phyloP scores from a whole-genome alignment of 495 filamentous ascomycete genomes.

The Pseudevernia furfuracea region DNA sequence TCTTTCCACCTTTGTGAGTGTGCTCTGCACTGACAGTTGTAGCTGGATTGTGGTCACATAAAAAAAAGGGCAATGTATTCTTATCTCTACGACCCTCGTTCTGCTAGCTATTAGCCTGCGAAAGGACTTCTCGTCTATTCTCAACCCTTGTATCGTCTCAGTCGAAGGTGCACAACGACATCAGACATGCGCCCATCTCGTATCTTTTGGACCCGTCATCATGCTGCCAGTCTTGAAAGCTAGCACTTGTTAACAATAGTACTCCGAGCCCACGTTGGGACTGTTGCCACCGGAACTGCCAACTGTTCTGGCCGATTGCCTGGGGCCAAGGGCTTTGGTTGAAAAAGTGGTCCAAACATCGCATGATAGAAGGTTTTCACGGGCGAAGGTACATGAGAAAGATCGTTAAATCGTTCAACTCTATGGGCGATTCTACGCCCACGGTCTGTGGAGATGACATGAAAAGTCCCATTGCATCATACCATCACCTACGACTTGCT shows the following conservation, averaged over 20 bases:
- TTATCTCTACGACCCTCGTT: no score
- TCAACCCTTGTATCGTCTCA: no score
- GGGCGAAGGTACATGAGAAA: not conserved
- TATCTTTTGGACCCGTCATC: no score
- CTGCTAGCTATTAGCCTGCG: no score
- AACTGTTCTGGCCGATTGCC: not conserved
- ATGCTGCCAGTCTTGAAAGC: not conserved
- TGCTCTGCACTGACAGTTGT: no score
- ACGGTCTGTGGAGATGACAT: not conserved
- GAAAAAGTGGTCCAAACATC: not conserved
- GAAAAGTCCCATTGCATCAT: not conserved
- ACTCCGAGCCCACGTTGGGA: not conserved
- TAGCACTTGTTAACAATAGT: not conserved
- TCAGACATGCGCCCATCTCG: no score
- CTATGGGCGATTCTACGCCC: not conserved
- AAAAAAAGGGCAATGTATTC: no score
- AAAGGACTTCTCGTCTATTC: no score
- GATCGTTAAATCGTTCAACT: not conserved
- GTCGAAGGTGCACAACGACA: no score
- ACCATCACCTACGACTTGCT: not conserved
- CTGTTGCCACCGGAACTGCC: not conserved
- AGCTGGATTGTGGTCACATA: no score
- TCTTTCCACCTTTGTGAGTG: no score
- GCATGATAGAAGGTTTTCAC: not conserved
- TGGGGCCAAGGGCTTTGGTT: not conserved